A percentile compares a stretch with the other conserved stretches of the same genome.
These are phyloP conservation scores for Mycena rosella DNA, from an alignment of 768 basidiomycete species.

Conservation along the genomic window DNA sequence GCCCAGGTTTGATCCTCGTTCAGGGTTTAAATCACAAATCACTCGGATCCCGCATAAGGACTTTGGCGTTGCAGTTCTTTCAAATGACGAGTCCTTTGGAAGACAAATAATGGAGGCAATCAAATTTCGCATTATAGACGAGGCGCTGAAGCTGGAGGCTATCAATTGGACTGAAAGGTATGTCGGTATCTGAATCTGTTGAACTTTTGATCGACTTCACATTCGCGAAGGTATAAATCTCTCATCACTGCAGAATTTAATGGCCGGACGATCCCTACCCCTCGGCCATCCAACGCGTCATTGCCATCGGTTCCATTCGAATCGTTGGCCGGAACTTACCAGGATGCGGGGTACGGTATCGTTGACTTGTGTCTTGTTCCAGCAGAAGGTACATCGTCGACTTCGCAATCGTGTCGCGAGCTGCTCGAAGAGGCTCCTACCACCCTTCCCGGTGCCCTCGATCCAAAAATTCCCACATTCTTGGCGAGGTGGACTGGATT, in stretches of 20 bases:
- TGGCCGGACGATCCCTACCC: conserved; percentile 5
- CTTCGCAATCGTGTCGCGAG: not conserved
- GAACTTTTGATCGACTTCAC: not conserved
- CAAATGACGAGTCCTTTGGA: conserved; percentile 42
- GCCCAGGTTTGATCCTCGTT: not conserved
- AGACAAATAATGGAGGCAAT: conserved; percentile 33
- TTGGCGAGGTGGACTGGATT: not conserved
- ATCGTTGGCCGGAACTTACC: conserved; percentile 25
- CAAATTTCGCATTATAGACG: conserved; percentile 42
- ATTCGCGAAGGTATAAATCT: conserved; percentile 9
- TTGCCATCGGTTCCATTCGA: conserved; percentile 21
- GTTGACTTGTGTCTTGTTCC: not conserved
- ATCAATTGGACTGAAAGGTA: conserved; percentile 44
- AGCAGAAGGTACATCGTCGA: not conserved
- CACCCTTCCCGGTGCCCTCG: not conserved
- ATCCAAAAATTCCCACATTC: not conserved
- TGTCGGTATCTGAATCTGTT: not conserved
- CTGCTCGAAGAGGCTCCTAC: not conserved
- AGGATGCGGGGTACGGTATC: conserved; percentile 11
- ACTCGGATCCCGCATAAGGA: conserved; percentile 40
- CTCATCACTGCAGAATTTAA: not conserved
- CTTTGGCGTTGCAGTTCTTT: conserved; percentile 45
- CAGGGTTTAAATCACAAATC: conserved; percentile 38
- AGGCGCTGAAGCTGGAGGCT: conserved; percentile 35
- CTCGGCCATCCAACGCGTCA: conserved; percentile 19